phyloP scores from a whole-genome alignment of 129 eudicot genomes.

The Pseudognaphalium luteoalbum region DNA sequence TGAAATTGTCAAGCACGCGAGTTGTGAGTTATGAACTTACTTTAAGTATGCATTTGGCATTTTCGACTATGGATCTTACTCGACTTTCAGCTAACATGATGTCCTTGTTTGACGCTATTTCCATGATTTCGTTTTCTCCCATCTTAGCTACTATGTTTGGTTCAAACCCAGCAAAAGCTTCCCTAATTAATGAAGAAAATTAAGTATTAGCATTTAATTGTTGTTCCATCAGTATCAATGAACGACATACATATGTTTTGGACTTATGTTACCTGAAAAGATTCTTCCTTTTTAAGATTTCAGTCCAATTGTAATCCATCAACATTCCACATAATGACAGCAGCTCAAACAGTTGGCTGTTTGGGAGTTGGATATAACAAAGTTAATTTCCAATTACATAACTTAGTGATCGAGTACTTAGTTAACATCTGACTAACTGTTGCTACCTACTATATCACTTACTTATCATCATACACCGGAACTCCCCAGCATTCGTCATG shows the following conservation, averaged over 20 bases:
- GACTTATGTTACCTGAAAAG: conserved; percentile 56
- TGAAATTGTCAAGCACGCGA: background rate
- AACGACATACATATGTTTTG: background rate
- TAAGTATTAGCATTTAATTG: background rate
- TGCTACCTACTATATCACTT: conserved; percentile 33
- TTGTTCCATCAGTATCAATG: background rate
- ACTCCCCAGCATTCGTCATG: conserved; percentile 99
- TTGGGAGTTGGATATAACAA: background rate
- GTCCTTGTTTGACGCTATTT: conserved; percentile 67
- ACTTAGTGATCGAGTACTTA: background rate
- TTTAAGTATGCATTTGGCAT: conserved; percentile 89
- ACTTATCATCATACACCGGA: conserved; percentile 98
- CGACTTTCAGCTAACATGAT: conserved; percentile 81
- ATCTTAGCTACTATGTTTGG: conserved; percentile 69
- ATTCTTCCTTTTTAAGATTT: conserved; percentile 72
- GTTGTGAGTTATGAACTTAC: conserved; percentile 40
- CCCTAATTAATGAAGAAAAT: conserved; percentile 40
- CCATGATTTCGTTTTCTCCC: conserved; percentile 76
- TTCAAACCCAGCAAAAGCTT: conserved; percentile 86
- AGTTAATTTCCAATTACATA: background rate
- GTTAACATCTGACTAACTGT: no score
- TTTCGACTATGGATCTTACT: conserved; percentile 86
- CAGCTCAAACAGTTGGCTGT: conserved; percentile 90
- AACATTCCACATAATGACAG: conserved; percentile 92
- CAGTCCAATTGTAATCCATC: conserved; percentile 99